Evolutionary conservation across 164 flowering plant genomes (phyloP), one percentile per base, ranked within the genome.

Genomic region (Magnolia officinalis): DNA sequence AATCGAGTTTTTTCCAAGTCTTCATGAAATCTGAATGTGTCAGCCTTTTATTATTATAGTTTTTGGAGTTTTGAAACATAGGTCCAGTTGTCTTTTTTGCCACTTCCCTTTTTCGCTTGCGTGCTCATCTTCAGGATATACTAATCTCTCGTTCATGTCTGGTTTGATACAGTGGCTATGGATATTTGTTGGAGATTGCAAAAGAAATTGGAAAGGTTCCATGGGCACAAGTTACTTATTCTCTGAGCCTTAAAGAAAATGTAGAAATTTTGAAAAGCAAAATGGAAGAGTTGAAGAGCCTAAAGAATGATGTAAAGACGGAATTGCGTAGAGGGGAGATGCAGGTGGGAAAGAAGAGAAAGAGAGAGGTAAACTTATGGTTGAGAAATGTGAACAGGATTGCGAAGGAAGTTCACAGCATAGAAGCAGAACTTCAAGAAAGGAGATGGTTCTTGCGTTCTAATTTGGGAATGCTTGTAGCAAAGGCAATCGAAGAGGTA

Each of bases 291-390:
- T 72, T 75, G 24, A 50, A 14, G 6, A 7, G 23, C 8, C 45
- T 71, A 61, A 61, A 69, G 68, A 61, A 76, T 59, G 74, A 76
- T 50, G 20, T 70, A 14, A 70, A 59, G 55, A 24, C 13, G 23
- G 59, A 29, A 14, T 8, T 70, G 11, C 5, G 21, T 69, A 71
- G 20, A 70, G 45, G 67, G 18, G 69, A 26, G 24, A 37, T 37
- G 69, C 31, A 76, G 7, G 1, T 11, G 14, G 74, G 74, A 63
- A 76, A 69, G 69, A 70, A 70, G 58, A 58, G 55, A 8, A 76
- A 70, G 49, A 61, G 58, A 26, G 45, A 70, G 31, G 69, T 70
- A 23, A 29, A 58, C 20, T 9, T 76, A 6, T 70, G 74, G 78
- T 37, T 70, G 31, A 31, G 59, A 45, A 76, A 76, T 70, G 74